Percentiles rank a stretch among this genome's conserved stretches.
phyloP scores from a whole-genome alignment of 2,329 filamentous ascomycete genomes.

The Cercospora zeina region DNA sequence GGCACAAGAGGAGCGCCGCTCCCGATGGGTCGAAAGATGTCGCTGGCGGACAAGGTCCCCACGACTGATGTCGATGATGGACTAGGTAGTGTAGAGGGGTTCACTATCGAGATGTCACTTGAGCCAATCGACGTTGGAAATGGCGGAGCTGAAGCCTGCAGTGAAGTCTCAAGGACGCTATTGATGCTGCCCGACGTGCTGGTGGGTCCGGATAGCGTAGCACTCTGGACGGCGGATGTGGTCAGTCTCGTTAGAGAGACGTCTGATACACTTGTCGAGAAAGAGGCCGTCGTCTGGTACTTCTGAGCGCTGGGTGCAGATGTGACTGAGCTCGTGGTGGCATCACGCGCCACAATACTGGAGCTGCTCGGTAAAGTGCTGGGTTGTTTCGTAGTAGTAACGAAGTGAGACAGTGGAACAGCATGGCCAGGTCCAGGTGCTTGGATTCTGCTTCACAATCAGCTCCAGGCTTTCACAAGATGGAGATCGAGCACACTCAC shows the following conservation, averaged over 20 bases:
- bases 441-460: constrained; percentile 18
- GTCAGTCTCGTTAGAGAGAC: constrained; percentile 33
- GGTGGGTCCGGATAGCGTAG: constrained; percentile 24
- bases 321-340: constrained; percentile 9
- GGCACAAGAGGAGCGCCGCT: constrained; percentile 45
- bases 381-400: background rate
- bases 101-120: constrained; percentile 36
- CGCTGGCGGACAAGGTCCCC: constrained; percentile 31
- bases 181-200: constrained; percentile 28
- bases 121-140: constrained; percentile 36
- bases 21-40: constrained; percentile 47
- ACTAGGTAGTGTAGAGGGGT: constrained; percentile 32
- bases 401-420: background rate
- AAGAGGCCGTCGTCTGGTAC: constrained; percentile 14
- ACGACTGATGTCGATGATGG: constrained; percentile 34
- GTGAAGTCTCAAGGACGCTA: constrained; percentile 34
- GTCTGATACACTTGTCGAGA: constrained; percentile 32
- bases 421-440: constrained; percentile 14
- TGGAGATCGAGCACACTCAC: constrained; percentile 1
- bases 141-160: constrained; percentile 33
- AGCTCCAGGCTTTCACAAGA: background rate
- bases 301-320: background rate
- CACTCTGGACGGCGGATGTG: constrained; percentile 38
- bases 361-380: constrained; percentile 16
- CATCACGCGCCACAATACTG: constrained; percentile 21